phyloP scores from a whole-genome alignment of 257 asterid genomes.

The Capsicum rhomboideum region DNA sequence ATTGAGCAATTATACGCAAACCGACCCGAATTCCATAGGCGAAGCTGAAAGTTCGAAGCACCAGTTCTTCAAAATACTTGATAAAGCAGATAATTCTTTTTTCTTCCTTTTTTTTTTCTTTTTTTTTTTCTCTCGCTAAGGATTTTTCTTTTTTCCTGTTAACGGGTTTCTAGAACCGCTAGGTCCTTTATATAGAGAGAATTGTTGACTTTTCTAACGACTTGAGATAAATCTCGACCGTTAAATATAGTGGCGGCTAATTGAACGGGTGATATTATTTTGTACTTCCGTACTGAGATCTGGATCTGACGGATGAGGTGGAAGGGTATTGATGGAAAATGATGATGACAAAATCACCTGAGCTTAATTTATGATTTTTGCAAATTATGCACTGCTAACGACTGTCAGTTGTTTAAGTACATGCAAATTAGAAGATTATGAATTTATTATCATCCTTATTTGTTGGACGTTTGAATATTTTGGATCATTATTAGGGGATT shows the following conservation, averaged over 20 bases:
- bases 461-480: too few relatives aligned
- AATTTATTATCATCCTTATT: too few relatives aligned
- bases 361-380: too few relatives aligned
- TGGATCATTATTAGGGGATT: too few relatives aligned
- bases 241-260: neutral
- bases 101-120: neutral
- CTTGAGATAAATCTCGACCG: constrained; percentile 18
- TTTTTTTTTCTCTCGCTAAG: neutral
- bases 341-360: too few relatives aligned
- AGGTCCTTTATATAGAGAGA: neutral
- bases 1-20: neutral
- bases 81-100: neutral
- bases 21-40: neutral
- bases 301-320: neutral
- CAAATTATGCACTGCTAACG: neutral
- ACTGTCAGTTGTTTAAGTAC: neutral
- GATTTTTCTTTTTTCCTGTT: neutral
- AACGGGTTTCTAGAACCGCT: neutral
- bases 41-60: neutral
- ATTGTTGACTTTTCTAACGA: constrained; percentile 8
- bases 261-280: constrained; percentile 20
- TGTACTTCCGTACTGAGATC: constrained; percentile 10
- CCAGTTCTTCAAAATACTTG: neutral
- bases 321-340: neutral
- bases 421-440: neutral